Base-by-base conservation (phyloP, 179 eudicot genomes). In the Drosera spatulata region DNA sequence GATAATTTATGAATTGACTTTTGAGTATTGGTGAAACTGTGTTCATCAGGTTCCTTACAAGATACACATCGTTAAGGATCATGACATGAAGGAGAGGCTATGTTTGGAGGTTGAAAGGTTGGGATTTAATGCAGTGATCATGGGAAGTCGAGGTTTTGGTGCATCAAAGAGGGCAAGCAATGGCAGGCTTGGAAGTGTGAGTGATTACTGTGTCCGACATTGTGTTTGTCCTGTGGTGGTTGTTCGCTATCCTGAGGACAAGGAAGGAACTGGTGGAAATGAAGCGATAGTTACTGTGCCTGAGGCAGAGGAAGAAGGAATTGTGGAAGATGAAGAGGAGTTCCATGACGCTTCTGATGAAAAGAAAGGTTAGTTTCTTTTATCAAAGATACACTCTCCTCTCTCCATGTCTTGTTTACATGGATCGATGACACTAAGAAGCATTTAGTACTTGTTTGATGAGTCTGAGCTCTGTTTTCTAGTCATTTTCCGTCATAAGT, bases 191-290 rank as follows among this genome's bases (percentile, higher is more conserved):
- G 86, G 86, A 58, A 81, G 86, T 56, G 86, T 81, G 2, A 81
- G 86, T 53, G 86, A 81, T 71, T 81, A 81, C 63, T 81, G 86
- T 33, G 83, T 81, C 42, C 68, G 83, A 33, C 83, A 79, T 54
- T 81, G 86, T 56, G 81, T 79, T 37, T 81, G 83, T 64, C 86
- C 86, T 7, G 86, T 81, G 7, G 83, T 81, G 55, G 86, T 81
- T 4, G 81, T 79, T 55, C 77, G 83, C 39, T 71, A 61, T 48
- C 79, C 86, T 41, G 83, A 76, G 64, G 83, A 79, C 52, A 76
- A 79, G 70, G 83, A 79, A 13, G 75, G 58, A 3, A 63, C 13
- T 37, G 70, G 51, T 11, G 63, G 55, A 33, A 62, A 10, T 3
- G 70, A 65, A 44, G 62, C 81, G 0, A 72, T 66, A 0, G 79